Base-by-base conservation (phyloP, 192 early-diverging fungal species). In the Chytriomyces sp. region DNA sequence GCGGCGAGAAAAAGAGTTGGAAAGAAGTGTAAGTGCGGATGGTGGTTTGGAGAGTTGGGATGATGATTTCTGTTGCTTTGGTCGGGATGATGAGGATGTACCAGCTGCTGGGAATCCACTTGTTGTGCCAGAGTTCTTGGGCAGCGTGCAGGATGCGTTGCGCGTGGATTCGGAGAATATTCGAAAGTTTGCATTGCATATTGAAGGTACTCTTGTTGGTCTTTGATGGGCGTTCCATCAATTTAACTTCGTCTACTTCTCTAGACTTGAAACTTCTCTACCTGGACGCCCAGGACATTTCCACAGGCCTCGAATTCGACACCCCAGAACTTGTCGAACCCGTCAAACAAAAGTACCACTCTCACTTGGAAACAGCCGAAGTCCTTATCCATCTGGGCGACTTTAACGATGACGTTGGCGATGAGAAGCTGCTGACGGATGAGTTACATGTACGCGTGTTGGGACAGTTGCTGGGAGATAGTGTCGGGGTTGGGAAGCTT, bases 31-130 rank as follows among this genome's bases (percentile, higher is more conserved):
- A 64, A 64, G 53, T 24, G 72, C 65, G 44, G 50, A 78, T 13
- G 77, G 45, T 11, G 77, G 77, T 53, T 49, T 69, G 64, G 82
- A 84, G 69, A 84, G 80, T 64, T 84, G 82, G 82, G 82, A 84
- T 69, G 82, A 81, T 70, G 82, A 84, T 67, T 84, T 84, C 69
- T 57, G 53, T 57, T 57, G 53, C 3, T 69, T 77, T 23, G 77
- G 48, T 11, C 61, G 50, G 0, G 68, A 67, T 7, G 69, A 74
- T 28, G 48, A 23, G 48, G 63, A 50, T 9, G 53, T 50, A 2
- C 20, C 8, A 8, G 64, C n/a, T 46, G 11, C 35, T 8, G 50
- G 47, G 28, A 60, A 44, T 43, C 6, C 24, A 50, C 53, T 83
- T 50, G 46, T 47, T n/a, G 66, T 84, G 7, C 82, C 82, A 7